Conservation (phyloP, 257 asterid species). For the Penstemon barbatus region DNA sequence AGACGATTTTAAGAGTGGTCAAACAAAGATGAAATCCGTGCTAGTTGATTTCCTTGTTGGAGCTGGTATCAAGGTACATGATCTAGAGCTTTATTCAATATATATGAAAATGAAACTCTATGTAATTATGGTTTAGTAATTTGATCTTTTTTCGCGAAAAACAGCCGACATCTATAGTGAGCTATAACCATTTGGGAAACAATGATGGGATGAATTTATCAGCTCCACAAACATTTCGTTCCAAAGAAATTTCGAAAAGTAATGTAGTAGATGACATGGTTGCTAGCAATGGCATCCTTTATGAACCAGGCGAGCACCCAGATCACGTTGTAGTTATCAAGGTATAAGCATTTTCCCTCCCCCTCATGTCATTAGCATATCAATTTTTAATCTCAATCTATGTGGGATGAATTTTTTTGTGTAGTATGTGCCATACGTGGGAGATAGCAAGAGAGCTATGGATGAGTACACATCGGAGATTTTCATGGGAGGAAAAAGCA, state of each 20-base stretch:
- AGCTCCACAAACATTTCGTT: constrained; percentile 96
- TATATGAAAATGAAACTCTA: not conserved
- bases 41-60: constrained; percentile 98
- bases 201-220: constrained; percentile 97
- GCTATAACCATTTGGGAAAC: constrained; percentile 98
- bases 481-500: constrained; percentile 95
- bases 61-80: constrained; percentile 89
- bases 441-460: constrained; percentile 99
- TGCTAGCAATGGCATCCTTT: constrained; percentile 95
- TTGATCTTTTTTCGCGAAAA: constrained; percentile 5
- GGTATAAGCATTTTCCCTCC: constrained; percentile 40
- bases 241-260: constrained; percentile 97
- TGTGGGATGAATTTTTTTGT: not conserved
- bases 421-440: constrained; percentile 95
- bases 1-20: constrained; percentile 98
- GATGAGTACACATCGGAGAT: constrained; percentile 98
- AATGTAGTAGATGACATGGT: constrained; percentile 99
- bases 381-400: not conserved
- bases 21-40: constrained; percentile 96
- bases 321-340: constrained; percentile 96
- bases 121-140: not conserved
- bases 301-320: constrained; percentile 94
- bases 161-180: constrained; percentile 97
- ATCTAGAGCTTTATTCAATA: not conserved
- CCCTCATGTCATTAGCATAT: too few species aligned